Base-by-base conservation (phyloP, 2,329 filamentous ascomycete species). In the Phaeophleospora eucalypticola region DNA sequence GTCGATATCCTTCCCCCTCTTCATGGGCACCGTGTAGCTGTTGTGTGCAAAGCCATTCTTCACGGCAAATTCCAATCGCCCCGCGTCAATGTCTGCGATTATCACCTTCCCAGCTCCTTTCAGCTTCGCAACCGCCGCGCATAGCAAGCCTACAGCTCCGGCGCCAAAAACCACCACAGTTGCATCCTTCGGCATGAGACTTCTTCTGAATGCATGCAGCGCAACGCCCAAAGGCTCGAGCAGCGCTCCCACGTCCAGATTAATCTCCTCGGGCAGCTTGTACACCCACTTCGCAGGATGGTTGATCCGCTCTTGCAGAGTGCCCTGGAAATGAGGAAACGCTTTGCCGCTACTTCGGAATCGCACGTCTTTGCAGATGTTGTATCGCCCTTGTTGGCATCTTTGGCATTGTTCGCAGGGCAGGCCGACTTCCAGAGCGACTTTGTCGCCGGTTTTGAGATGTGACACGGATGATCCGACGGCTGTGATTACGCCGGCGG, bases 361-460 rank as follows among this genome's bases (percentile, higher is more conserved):
- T 34, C 69, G 70, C 71, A 83, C 75, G 7, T 68, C 68, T 18
- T 75, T 74, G 68, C 80, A 83, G 53, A 83, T 79, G 56, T 83
- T 83, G 62, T 83, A 83, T 41, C 80, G 67, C 42, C 77, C 78
- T 46, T 75, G 70, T 36, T 69, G 66, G 60, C 80, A 83, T 42
- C 77, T 67, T 17, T 71, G 65, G 60, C 80, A 83, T 34, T 65
- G 61, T 33, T 86, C 82, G 72, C 91, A 97, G 1, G 89, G 88
- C 43, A 87, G 79, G 41, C 91, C 91, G 12, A 94, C 91, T 75
- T 97, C 91, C 35, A 97, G 75, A n/a, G 91, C 89, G 16, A 96
- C 85, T 59, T 87, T 83, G 71, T 96, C 90, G 48, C 90, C 90
- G 9, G 77, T 64, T 57, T 79, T 72, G 53, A 95, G 79, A 15